Percentiles rank a stretch among this genome's conserved stretches.
Evolutionary conservation across 257 asterid species (phyloP).

Genomic region (Solanum tarapatanum): DNA sequence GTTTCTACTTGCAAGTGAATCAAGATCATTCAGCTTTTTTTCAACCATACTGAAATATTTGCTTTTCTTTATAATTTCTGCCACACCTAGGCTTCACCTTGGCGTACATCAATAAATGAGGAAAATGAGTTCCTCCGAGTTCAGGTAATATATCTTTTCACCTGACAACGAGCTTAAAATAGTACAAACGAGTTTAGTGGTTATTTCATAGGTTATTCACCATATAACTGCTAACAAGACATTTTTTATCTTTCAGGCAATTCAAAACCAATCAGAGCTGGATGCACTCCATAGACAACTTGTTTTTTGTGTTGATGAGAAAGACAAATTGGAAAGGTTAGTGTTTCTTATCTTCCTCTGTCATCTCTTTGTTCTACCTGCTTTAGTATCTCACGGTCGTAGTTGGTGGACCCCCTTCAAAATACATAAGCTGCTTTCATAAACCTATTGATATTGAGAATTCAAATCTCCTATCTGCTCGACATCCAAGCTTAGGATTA

Average conservation of each 20-base stretch:
- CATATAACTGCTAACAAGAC: background rate
- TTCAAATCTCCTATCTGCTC: background rate
- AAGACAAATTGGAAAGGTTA: constrained; percentile 64
- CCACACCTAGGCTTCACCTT: constrained; percentile 61
- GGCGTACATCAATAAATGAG: constrained; percentile 73
- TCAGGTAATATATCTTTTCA: constrained; percentile 42
- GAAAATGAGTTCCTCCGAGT: constrained; percentile 90
- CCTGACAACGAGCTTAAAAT: background rate
- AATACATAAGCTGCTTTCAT: background rate
- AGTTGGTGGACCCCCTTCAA: background rate
- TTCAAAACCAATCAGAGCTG: constrained; percentile 88
- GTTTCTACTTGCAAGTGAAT: background rate
- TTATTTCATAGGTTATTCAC: background rate
- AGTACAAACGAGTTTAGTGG: background rate
- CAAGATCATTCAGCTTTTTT: background rate
- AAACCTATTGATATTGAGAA: background rate
- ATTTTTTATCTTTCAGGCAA: constrained; percentile 38
- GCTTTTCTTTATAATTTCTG: background rate
- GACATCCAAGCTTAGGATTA: background rate
- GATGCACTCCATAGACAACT: constrained; percentile 67
- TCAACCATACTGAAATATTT: background rate
- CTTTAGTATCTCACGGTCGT: background rate
- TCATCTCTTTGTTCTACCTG: background rate
- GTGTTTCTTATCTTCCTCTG: background rate
- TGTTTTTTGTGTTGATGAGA: constrained; percentile 51